These are phyloP conservation scores for Phoenix roebelenii DNA, from an alignment of 176 grass and related monocot genomes.

Conservation along the genomic window DNA sequence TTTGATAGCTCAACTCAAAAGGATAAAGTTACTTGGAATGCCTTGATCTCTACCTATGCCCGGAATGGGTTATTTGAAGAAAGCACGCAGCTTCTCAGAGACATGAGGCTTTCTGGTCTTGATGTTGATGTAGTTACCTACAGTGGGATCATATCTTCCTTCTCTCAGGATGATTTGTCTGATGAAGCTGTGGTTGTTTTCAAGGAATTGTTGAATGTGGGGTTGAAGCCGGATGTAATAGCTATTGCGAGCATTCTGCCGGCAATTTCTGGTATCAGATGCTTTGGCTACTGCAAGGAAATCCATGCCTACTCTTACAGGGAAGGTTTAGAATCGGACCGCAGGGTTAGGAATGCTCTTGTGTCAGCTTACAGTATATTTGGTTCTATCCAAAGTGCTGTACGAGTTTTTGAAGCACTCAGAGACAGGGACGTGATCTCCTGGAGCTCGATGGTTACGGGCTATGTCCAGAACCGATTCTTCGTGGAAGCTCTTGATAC, in stretches of 20 bases:
- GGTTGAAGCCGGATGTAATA: constrained; percentile 15
- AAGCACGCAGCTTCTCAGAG: constrained; percentile 16
- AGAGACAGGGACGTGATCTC: constrained; percentile 24
- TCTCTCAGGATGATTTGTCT: constrained; percentile 13
- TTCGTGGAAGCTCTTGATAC: constrained; percentile 11
- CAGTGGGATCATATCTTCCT: constrained; percentile 26
- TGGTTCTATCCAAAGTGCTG: constrained; percentile 8
- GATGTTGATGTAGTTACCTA: constrained; percentile 19
- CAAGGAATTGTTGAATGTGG: constrained; percentile 6
- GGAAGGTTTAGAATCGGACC: constrained; percentile 5
- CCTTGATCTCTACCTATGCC: constrained; percentile 19
- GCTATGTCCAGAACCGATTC: constrained; percentile 13
- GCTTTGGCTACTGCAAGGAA: constrained; percentile 14
- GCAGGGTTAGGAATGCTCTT: constrained; percentile 17
- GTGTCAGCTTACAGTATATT: constrained; percentile 19
- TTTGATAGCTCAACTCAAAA: constrained; percentile 3
- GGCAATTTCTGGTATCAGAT: constrained; percentile 12
- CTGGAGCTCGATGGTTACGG: constrained; percentile 25
- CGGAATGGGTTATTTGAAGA: constrained; percentile 17
- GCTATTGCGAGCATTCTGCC: constrained; percentile 19
- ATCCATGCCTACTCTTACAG: constrained; percentile 18
- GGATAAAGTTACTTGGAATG: constrained; percentile 20
- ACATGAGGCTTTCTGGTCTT: constrained; percentile 11
- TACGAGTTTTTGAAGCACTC: background rate
- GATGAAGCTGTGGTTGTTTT: constrained; percentile 9